Conservation (phyloP, 2,329 filamentous ascomycete species). For the Phialophora verrucosa region DNA sequence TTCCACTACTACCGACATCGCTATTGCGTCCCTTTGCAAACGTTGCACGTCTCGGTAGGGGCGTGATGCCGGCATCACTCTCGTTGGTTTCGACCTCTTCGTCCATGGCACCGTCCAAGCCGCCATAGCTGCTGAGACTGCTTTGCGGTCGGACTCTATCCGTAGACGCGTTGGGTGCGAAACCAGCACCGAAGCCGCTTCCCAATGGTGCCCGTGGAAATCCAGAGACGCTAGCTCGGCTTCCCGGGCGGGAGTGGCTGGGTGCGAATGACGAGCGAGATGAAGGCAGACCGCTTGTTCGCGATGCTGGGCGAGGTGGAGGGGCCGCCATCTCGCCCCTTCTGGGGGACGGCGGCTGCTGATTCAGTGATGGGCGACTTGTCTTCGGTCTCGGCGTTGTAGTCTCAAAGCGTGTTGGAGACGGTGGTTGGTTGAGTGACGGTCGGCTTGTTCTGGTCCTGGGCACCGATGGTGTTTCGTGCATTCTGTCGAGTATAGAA, state of each 20-base stretch:
- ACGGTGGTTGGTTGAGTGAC: slow-evolving; percentile 63
- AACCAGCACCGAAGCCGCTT: slow-evolving; percentile 28
- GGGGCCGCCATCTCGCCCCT: slow-evolving; percentile 38
- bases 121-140: slow-evolving; percentile 36
- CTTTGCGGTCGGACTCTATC: slow-evolving; percentile 40
- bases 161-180: slow-evolving; percentile 40
- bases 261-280: slow-evolving; percentile 35
- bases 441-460: slow-evolving; percentile 57
- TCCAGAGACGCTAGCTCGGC: slow-evolving; percentile 38
- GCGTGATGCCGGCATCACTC: slow-evolving; percentile 26
- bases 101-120: slow-evolving; percentile 38
- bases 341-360: slow-evolving; percentile 56
- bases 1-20: slow-evolving; percentile 47
- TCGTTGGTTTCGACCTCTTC: slow-evolving; percentile 30
- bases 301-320: slow-evolving; percentile 34
- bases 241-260: slow-evolving; percentile 37
- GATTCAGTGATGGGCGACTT: slow-evolving; percentile 65
- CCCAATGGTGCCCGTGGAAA: slow-evolving; percentile 31
- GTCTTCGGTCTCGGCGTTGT: slow-evolving; percentile 43
- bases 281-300: slow-evolving; percentile 39
- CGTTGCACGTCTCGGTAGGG: slow-evolving; percentile 42
- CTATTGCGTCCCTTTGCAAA: slow-evolving; percentile 49
- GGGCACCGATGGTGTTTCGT: slow-evolving; percentile 36
- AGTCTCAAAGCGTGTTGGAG: slow-evolving; percentile 42
- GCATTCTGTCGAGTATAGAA: slow-evolving; percentile 39